Conservation (phyloP, 2,329 filamentous ascomycete species). For the Juglanconis oblonga region DNA sequence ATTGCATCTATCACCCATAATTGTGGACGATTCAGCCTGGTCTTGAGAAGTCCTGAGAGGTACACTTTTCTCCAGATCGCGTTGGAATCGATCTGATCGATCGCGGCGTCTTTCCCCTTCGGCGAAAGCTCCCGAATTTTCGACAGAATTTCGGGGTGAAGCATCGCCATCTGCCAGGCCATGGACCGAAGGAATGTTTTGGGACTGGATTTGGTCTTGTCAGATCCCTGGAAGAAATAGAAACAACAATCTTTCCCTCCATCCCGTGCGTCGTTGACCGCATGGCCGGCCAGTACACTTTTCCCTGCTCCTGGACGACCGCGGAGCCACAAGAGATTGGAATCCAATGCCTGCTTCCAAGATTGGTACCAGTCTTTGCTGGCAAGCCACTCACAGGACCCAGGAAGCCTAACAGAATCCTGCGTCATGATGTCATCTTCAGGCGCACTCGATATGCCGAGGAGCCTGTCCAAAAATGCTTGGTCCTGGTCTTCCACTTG, state of each 20-base stretch:
- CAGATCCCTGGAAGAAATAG: conserved; percentile 21
- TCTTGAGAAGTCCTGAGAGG: conserved; percentile 22
- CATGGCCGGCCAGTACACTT: conserved; percentile 18
- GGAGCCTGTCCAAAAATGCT: conserved; percentile 5
- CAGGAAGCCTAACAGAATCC: conserved; percentile 5
- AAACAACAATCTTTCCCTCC: conserved; percentile 16
- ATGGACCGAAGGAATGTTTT: conserved; percentile 26
- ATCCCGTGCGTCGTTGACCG: conserved; percentile 17
- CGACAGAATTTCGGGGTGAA: conserved; percentile 21
- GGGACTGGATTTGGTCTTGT: conserved; percentile 37
- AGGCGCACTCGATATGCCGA: conserved; percentile 12
- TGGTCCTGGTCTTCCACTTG: not conserved
- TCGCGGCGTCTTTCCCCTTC: conserved; percentile 17
- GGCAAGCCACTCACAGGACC: conserved; percentile 18
- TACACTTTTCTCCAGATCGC: conserved; percentile 27
- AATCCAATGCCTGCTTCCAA: conserved; percentile 11
- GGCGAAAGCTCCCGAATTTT: conserved; percentile 15
- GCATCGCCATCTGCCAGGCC: conserved; percentile 29
- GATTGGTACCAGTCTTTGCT: conserved; percentile 2
- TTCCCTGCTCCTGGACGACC: conserved; percentile 23
- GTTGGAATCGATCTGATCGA: conserved; percentile 24
- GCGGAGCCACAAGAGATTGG: conserved; percentile 17
- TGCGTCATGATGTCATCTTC: conserved; percentile 20
- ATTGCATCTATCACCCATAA: conserved; percentile 33
- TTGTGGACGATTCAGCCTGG: conserved; percentile 22